Base-by-base conservation (phyloP, 306 rosid species). In the Inga leiocalycina region DNA sequence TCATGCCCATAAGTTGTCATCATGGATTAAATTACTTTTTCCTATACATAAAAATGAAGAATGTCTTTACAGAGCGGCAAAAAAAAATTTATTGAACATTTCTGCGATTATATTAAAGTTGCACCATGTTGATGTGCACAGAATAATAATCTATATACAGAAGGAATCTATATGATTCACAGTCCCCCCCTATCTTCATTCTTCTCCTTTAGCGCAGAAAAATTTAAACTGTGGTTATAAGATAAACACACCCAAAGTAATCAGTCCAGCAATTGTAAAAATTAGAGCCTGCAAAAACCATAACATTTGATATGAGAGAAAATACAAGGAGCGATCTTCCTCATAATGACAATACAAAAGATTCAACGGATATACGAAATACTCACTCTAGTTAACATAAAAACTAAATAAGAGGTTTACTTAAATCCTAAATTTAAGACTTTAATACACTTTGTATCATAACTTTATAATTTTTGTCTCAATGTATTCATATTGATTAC, bases 271-370 rank as follows among this genome's bases (percentile, higher is more conserved):
- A 79, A 84, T 24, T 56, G 96, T 88, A 86, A 80, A 91, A 20
- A 90, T 14, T 9, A 85, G 80, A 77, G 97, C 96, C 96, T 93
- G 97, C 89, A 90, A 69, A 32, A 78, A 37, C 82, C 73, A 61
- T 16, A 74, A 56, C 30, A 71, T 32, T 69, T 56, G 41, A 16
- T 2, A 81, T 86, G 14, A n/a, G 65, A n/a, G 13, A 57, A 35
- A 9, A 17, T 34, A 3, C 20, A 6, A 6, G 59, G 27, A 6
- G 11, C 27, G 10, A 20, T 56, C 62, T 70, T 59, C 74, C 69
- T 27, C 59, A 56, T 35, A 61, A 54, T 48, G 32, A 20, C 45
- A 80, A 10, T 30, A 22, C 30, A 34, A 44, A 75, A 13, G 49
- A 34, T 30, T 30, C 19, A 16, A 52, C n/a, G 4, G n/a, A 52